A percentile compares a stretch with the other conserved stretches of the same genome.
These are phyloP conservation scores for Auricularia sp. DNA, from an alignment of 768 basidiomycete species.

Conservation along the genomic window DNA sequence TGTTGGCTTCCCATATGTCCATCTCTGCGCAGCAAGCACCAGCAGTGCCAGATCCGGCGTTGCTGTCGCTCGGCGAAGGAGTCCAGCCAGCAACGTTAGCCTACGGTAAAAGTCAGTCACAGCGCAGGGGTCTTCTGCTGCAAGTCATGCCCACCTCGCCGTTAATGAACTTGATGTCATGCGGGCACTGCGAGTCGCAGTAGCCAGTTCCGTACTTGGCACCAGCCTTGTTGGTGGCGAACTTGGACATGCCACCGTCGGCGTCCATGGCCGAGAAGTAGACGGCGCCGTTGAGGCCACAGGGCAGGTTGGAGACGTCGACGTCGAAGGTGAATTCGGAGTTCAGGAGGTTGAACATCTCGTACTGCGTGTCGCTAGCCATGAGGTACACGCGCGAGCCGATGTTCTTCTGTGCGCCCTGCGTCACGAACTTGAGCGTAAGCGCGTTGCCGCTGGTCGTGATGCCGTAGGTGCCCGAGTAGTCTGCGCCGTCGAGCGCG, in stretches of 20 bases:
- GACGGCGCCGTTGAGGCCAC: constrained; percentile 51
- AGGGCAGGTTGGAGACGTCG: constrained; percentile 45
- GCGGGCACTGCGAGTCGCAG: constrained; percentile 52
- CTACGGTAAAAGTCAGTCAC: constrained; percentile 15
- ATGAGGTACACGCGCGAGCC: constrained; percentile 40
- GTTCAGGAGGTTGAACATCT: constrained; percentile 42
- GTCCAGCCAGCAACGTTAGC: constrained; percentile 39
- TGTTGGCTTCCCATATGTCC: constrained; percentile 54
- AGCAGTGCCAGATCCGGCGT: constrained; percentile 34
- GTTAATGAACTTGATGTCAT: constrained; percentile 51
- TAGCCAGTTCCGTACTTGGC: constrained; percentile 55
- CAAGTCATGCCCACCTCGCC: constrained; percentile 24
- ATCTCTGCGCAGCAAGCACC: constrained; percentile 48
- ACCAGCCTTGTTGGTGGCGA: constrained; percentile 44
- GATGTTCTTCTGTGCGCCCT: constrained; percentile 15
- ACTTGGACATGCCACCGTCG: constrained; percentile 41
- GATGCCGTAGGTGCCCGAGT: constrained; percentile 43
- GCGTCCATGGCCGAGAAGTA: constrained; percentile 53
- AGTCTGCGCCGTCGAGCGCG: constrained; percentile 32
- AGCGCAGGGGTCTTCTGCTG: no score
- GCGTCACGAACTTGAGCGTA: constrained; percentile 40
- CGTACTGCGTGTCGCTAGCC: constrained; percentile 29
- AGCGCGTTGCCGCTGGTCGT: constrained; percentile 35
- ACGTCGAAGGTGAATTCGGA: constrained; percentile 53
- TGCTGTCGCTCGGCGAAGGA: constrained; percentile 26